phyloP scores from a whole-genome alignment of 2,329 filamentous ascomycete species.

The Aureobasidium sp. region DNA sequence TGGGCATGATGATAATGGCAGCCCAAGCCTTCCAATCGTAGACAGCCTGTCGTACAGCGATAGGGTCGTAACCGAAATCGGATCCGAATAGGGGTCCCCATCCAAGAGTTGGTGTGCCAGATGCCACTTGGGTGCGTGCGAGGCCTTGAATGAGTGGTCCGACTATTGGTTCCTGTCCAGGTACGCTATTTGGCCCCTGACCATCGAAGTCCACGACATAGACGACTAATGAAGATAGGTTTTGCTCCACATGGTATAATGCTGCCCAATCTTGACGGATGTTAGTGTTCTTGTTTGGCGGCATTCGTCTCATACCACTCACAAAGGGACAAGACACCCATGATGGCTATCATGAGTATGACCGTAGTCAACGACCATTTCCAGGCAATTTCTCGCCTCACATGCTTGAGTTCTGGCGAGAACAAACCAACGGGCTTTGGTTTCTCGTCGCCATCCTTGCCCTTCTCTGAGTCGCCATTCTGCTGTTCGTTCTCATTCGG shows the following conservation, averaged over 20 bases:
- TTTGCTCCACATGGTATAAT: slow-evolving; percentile 46
- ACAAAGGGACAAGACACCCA: slow-evolving; percentile 47
- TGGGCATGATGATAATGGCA: slow-evolving; percentile 56
- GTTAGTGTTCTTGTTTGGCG: background rate
- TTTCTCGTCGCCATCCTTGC: background rate
- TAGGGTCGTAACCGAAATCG: slow-evolving; percentile 50
- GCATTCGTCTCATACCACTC: background rate
- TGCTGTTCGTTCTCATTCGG: background rate
- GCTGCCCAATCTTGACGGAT: slow-evolving; percentile 45
- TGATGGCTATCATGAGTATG: slow-evolving; percentile 50
- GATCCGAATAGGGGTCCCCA: slow-evolving; percentile 43
- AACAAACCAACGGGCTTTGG: slow-evolving; percentile 41
- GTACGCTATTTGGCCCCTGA: slow-evolving; percentile 44
- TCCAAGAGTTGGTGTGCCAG: slow-evolving; percentile 40
- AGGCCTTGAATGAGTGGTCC: slow-evolving; percentile 47
- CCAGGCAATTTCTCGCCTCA: slow-evolving; percentile 33
- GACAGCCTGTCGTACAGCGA: slow-evolving; percentile 50
- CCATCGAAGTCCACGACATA: slow-evolving; percentile 60
- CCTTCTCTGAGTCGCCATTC: slow-evolving; percentile 8
- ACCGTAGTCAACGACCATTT: slow-evolving; percentile 41
- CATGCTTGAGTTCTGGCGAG: slow-evolving; percentile 34
- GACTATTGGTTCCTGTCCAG: slow-evolving; percentile 44
- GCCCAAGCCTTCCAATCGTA: slow-evolving; percentile 55
- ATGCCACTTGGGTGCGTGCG: slow-evolving; percentile 38
- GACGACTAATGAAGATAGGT: slow-evolving; percentile 44